phyloP scores from a whole-genome alignment of 495 filamentous ascomycete genomes.

The Neohortaea acidophila region DNA sequence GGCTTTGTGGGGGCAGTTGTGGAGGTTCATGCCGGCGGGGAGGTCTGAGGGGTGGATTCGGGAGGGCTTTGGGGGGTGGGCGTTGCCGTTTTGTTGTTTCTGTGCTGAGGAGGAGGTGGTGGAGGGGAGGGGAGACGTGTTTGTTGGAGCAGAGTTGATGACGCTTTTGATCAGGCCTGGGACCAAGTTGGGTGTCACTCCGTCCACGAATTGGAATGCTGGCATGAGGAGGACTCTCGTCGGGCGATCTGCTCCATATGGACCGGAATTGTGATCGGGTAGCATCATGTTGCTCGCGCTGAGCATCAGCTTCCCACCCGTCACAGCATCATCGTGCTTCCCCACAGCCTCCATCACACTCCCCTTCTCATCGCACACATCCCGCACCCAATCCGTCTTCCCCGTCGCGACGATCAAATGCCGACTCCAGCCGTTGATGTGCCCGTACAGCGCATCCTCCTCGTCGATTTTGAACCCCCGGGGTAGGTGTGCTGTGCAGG shows the following conservation, averaged over 20 bases:
- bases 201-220: conserved; percentile 70
- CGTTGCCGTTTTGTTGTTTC: conserved; percentile 3
- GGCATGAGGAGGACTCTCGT: conserved; percentile 80
- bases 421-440: conserved; percentile 75
- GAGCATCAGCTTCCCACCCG: conserved; percentile 78
- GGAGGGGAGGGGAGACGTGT: conserved; percentile 47
- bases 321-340: conserved; percentile 43
- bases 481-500: conserved; percentile 64
- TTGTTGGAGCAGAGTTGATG: conserved; percentile 61
- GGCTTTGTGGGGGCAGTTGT: conserved; percentile 61
- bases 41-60: conserved; percentile 22
- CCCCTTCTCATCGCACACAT: conserved; percentile 80
- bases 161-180: conserved; percentile 55
- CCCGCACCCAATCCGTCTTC: conserved; percentile 84
- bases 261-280: conserved; percentile 41
- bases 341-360: conserved; percentile 90
- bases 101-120: not conserved
- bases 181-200: conserved; percentile 63
- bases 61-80: conserved; percentile 7
- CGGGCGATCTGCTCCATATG: conserved; percentile 28
- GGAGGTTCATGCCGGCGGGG: conserved; percentile 43
- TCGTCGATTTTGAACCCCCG: conserved; percentile 61
- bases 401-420: conserved; percentile 88
- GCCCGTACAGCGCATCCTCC: conserved; percentile 65
- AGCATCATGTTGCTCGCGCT: conserved; percentile 88